These are phyloP conservation scores for Plasmodium gallinaceum DNA, from an alignment of 169 alveolate genomes.

Conservation along the genomic window DNA sequence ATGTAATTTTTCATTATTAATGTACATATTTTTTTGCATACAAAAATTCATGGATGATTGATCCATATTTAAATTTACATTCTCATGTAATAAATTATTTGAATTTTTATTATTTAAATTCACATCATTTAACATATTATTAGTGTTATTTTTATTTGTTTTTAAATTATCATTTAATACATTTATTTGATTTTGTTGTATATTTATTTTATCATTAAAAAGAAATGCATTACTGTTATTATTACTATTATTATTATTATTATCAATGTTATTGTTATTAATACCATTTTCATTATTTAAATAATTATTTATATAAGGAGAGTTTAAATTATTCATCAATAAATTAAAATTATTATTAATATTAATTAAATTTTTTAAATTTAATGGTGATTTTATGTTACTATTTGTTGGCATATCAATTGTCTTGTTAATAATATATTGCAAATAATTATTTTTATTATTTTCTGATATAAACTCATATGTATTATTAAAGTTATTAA, in stretches of 20 bases:
- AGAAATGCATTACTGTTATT: not conserved
- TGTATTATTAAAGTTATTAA: slow-evolving; percentile 21
- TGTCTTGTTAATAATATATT: slow-evolving; percentile 1
- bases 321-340: slow-evolving; percentile 29
- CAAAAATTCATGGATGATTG: not conserved
- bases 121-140: not conserved
- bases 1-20: not conserved
- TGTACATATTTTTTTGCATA: not conserved
- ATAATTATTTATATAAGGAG: not conserved
- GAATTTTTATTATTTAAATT: not conserved
- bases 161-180: not conserved
- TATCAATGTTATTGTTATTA: not conserved
- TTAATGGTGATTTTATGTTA: slow-evolving; percentile 11
- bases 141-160: not conserved
- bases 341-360: slow-evolving; percentile 58
- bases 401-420: slow-evolving; percentile 3
- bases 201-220: not conserved
- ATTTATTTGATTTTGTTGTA: not conserved
- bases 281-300: not conserved
- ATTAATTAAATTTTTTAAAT: slow-evolving; percentile 42
- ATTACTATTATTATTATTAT: not conserved
- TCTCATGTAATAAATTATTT: not conserved
- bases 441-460: slow-evolving; percentile 8
- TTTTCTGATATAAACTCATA: slow-evolving; percentile 19
- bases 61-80: slow-evolving; percentile 1